Evolutionary conservation across 2,329 filamentous ascomycete species (phyloP).

Genomic region (Xylaria sp.): DNA sequence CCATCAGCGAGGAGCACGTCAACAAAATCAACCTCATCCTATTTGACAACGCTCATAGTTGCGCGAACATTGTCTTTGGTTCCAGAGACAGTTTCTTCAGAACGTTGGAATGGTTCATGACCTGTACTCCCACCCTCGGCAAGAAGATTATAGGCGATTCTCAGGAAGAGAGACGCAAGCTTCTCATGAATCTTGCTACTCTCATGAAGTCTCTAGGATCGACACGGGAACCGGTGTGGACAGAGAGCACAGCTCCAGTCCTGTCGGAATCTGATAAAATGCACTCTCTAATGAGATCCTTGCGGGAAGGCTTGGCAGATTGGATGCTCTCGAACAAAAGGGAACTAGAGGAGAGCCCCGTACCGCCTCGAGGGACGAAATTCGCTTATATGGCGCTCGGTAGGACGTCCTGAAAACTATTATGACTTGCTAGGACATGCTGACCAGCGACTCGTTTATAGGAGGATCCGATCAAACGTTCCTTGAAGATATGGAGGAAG

Average conservation of each 20-base stretch:
- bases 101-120: constrained; percentile 46
- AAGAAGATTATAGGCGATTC: constrained; percentile 35
- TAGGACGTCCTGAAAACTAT: constrained; percentile 11
- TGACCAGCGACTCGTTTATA: constrained; percentile 20
- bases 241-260: constrained; percentile 4
- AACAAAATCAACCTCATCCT: constrained; percentile 49
- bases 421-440: background rate
- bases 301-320: constrained; percentile 14
- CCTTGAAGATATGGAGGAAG: constrained; percentile 43
- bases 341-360: constrained; percentile 8
- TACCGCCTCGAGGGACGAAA: constrained; percentile 12
- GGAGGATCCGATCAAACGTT: constrained; percentile 42
- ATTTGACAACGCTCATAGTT: constrained; percentile 43
- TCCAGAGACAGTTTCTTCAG: constrained; percentile 36
- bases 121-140: constrained; percentile 11
- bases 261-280: constrained; percentile 21
- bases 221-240: constrained; percentile 32
- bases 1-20: constrained; percentile 42
- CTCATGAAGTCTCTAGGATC: constrained; percentile 38
- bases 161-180: constrained; percentile 29
- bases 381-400: constrained; percentile 33
- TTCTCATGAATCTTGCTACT: constrained; percentile 23
- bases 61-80: constrained; percentile 46
- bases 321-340: constrained; percentile 19
- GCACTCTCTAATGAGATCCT: background rate